Evolutionary conservation across 768 basidiomycete genomes (phyloP).

Genomic region (Neoboletus magnificus): DNA sequence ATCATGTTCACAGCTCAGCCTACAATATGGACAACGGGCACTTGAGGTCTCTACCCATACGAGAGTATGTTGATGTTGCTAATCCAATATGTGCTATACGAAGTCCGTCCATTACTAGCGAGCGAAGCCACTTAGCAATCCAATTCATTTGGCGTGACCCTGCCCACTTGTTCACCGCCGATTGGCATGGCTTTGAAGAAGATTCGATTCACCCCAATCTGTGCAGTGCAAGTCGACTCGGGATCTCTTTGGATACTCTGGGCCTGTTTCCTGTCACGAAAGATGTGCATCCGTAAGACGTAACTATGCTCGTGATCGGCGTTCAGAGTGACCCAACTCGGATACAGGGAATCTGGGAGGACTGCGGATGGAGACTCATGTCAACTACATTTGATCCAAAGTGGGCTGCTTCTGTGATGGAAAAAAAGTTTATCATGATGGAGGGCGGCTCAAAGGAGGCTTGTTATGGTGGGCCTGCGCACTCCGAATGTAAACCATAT

Average conservation of each 20-base stretch:
- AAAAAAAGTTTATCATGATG: background rate
- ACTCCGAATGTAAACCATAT: background rate
- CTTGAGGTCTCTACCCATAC: background rate
- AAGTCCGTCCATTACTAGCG: background rate
- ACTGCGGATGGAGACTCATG: background rate
- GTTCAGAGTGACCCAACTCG: background rate
- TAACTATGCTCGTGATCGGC: background rate
- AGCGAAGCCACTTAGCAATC: too few relatives aligned
- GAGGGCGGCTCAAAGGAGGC: too few relatives aligned
- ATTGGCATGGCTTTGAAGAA: background rate
- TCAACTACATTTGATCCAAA: background rate
- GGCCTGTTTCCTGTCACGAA: background rate
- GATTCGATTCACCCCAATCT: conserved; percentile 4
- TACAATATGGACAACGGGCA: background rate
- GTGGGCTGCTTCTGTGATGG: background rate
- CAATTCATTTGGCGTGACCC: background rate
- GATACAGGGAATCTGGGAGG: background rate
- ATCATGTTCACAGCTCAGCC: background rate
- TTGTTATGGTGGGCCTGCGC: too few relatives aligned
- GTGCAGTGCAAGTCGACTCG: background rate
- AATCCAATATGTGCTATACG: background rate
- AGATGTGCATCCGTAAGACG: background rate
- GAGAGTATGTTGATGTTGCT: background rate
- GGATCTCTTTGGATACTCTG: background rate
- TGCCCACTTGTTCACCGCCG: conserved; percentile 3